phyloP scores from a whole-genome alignment of 768 basidiomycete species.

The Coprinopsis cinerea region DNA sequence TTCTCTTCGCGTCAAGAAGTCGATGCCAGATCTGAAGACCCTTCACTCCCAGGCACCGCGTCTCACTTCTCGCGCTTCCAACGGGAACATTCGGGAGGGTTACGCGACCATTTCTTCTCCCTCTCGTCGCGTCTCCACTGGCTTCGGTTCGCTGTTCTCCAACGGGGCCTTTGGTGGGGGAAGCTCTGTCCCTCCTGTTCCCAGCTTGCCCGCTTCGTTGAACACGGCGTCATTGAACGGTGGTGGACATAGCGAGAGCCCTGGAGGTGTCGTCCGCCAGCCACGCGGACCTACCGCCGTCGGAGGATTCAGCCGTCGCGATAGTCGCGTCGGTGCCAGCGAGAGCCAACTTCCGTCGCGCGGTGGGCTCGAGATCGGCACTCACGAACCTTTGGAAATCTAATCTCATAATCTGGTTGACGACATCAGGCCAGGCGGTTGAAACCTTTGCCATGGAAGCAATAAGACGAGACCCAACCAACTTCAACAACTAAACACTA shows the following conservation, averaged over 20 bases:
- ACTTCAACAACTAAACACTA: no score
- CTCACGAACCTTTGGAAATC: slow-evolving; percentile 84
- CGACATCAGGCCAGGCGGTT: not conserved
- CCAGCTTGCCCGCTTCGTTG: slow-evolving; percentile 60
- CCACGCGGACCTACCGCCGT: slow-evolving; percentile 72
- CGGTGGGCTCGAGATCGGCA: slow-evolving; percentile 77
- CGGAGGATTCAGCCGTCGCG: slow-evolving; percentile 67
- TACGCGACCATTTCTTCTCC: slow-evolving; percentile 85
- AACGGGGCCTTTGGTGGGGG: slow-evolving; percentile 43
- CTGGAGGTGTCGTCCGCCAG: slow-evolving; percentile 68
- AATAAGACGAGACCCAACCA: slow-evolving; percentile 15
- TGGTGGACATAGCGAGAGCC: slow-evolving; percentile 37
- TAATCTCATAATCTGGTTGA: slow-evolving; percentile 28
- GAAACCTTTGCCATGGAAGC: slow-evolving; percentile 22
- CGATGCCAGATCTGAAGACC: slow-evolving; percentile 97
- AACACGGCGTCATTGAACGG: slow-evolving; percentile 40
- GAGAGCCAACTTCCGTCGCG: slow-evolving; percentile 41
- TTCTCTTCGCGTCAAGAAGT: slow-evolving; percentile 87
- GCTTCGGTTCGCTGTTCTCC: slow-evolving; percentile 66
- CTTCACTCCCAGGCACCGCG: slow-evolving; percentile 76
- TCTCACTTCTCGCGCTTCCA: slow-evolving; percentile 73
- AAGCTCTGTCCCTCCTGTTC: slow-evolving; percentile 66
- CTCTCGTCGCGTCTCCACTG: slow-evolving; percentile 67
- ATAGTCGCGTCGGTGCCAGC: slow-evolving; percentile 45
- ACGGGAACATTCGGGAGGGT: slow-evolving; percentile 82